A percentile compares a stretch with the other conserved stretches of the same genome.
Evolutionary conservation across 805 yeast genomes (phyloP).

Genomic region (Yarrowia porcina): DNA sequence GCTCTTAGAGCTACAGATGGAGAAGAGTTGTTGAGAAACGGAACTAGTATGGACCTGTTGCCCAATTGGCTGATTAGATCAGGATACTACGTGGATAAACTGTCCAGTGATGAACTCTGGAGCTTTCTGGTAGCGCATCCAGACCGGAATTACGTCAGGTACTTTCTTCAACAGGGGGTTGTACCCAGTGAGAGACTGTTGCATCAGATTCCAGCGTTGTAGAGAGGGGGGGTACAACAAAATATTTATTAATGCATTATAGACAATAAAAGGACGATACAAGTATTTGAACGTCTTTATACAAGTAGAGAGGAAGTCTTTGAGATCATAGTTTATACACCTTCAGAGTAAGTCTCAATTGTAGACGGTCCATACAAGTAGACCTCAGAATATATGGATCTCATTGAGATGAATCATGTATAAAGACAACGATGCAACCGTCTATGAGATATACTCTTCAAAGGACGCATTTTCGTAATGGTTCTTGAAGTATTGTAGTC

Average conservation of each 20-base stretch:
- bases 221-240: background rate
- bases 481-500: no score
- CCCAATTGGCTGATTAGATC: constrained; percentile 11
- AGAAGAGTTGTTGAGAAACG: background rate
- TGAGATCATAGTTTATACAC: no score
- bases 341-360: no score
- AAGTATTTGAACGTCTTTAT: no score
- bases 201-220: background rate
- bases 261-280: no score
- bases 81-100: constrained; percentile 2
- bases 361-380: no score
- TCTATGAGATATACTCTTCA: no score
- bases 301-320: no score
- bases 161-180: background rate
- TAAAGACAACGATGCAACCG: no score
- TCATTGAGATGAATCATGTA: no score
- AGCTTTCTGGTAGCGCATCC: background rate
- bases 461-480: no score
- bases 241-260: background rate
- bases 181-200: background rate
- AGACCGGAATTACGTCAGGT: background rate
- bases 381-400: no score
- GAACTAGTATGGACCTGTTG: background rate
- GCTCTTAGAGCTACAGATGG: background rate
- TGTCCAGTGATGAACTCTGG: constrained; percentile 1